Conservation (phyloP, 441 rosid species). For the Euphorbia schlechtendalii region DNA sequence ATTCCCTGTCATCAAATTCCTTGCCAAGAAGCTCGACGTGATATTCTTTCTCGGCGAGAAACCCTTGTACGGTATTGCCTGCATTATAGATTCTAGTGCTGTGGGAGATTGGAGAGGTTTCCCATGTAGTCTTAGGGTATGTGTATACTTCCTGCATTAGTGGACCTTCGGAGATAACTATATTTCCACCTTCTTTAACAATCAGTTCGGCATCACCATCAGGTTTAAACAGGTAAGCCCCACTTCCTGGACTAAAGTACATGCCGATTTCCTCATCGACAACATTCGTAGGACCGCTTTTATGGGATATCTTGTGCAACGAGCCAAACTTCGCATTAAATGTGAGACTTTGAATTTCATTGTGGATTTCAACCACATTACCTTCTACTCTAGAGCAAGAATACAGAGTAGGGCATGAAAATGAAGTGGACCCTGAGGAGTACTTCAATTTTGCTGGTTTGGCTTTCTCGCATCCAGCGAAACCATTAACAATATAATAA, state of each 20-base stretch:
- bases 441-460: conserved; percentile 56
- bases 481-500: conserved; percentile 74
- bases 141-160: conserved; percentile 80
- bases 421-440: conserved; percentile 36
- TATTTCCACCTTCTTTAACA: conserved; percentile 47
- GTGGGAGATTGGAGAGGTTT: conserved; percentile 62
- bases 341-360: conserved; percentile 64
- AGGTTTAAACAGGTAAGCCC: conserved; percentile 91
- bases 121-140: conserved; percentile 66
- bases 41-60: conserved; percentile 76
- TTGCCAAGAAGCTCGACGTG: conserved; percentile 80
- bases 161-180: conserved; percentile 64
- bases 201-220: conserved; percentile 66
- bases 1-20: conserved; percentile 67
- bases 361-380: conserved; percentile 50
- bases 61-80: conserved; percentile 50
- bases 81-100: conserved; percentile 68
- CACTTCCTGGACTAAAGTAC: conserved; percentile 74
- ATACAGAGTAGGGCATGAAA: conserved; percentile 73
- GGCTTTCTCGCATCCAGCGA: conserved; percentile 77
- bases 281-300: conserved; percentile 39
- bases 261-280: conserved; percentile 75
- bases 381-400: conserved; percentile 58
- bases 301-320: conserved; percentile 47
- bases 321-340: conserved; percentile 59